Evolutionary conservation across 139 green algal genomes (phyloP), one percentile per base, ranked within the genome.

Genomic region (Dunaliella primolecta): DNA sequence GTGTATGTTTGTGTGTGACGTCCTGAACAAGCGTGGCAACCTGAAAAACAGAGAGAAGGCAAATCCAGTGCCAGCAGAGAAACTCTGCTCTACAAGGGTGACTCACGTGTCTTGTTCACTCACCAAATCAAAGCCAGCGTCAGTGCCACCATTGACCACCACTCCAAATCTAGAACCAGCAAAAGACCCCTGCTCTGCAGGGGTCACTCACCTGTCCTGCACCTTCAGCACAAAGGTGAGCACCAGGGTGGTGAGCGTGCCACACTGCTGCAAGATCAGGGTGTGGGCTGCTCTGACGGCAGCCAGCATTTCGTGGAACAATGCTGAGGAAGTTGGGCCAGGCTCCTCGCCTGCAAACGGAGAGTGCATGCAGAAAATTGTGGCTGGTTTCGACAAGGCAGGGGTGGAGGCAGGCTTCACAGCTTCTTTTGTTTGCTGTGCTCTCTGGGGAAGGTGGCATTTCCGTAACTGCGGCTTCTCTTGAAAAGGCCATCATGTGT

Each of bases 231-330:
- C 84, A 75, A 87, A 37, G 32, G 81, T 72, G 33, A 83, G 31
- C 21, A 93, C 89, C 32, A 93, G 82, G 3, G 89, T 93, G 3
- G 89, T 91, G 0, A 91, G 82, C 24, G 89, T 93, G 31, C 89
- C 89, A 2, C 78, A 87, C 85, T 89, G 83, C 74, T 84, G 74
- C 24, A 90, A 36, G 32, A 92, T 89, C 46, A 89, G 83, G 56
- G 89, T 82, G 74, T 92, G 89, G 24, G 81, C 75, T 29, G 77
- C 31, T 1, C 80, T 31, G 11, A 91, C 77, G 3, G 89, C 85
- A 1, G 31, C 78, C 30, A 85, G 70, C 81, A 92, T 33, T 34
- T 84, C 64, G 0, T 35, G n/a, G 75, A 90, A 91, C 38, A 87
- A 71, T 24, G 56, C 32, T 21, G 31, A 57, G 3, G 21, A 36